Conservation (phyloP, 1,284 basidiomycete genomes). For the Naganishia cerealis region DNA sequence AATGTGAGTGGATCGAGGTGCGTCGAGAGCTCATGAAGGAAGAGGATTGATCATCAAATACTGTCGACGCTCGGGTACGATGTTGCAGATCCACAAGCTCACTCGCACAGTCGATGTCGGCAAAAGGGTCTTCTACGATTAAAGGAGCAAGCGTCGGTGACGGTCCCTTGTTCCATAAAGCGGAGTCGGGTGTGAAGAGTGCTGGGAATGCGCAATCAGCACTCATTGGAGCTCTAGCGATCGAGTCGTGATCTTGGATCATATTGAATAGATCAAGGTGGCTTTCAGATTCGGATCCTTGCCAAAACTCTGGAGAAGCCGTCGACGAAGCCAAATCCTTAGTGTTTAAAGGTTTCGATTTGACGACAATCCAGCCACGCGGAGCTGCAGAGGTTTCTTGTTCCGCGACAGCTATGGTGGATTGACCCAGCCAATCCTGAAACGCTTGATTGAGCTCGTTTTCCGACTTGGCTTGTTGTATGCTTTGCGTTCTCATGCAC, state of each 20-base stretch:
- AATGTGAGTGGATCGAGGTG: constrained; percentile 19
- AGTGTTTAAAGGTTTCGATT: neutral
- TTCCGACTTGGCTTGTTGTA: neutral
- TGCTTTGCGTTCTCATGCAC: neutral
- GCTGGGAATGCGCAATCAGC: neutral
- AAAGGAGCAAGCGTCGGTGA: constrained; percentile 31
- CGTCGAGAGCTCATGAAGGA: constrained; percentile 12
- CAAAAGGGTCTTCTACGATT: constrained; percentile 34
- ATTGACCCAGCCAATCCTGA: constrained; percentile 29
- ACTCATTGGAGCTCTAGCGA: neutral
- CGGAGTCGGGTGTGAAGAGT: constrained; percentile 16
- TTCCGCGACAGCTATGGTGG: neutral
- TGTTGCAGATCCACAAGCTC: constrained; percentile 10
- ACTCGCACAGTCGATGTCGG: constrained; percentile 25
- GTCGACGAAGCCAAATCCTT: neutral
- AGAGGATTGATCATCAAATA: constrained; percentile 18
- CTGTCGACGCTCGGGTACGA: constrained; percentile 6
- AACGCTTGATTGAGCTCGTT: constrained; percentile 23
- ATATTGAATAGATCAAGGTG: neutral
- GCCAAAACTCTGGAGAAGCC: constrained; percentile 3
- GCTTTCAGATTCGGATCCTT: constrained; percentile 11
- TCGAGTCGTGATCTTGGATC: neutral
- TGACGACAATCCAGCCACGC: constrained; percentile 32
- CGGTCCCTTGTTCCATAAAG: constrained; percentile 22
- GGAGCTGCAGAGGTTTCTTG: neutral